Evolutionary conservation across 768 basidiomycete genomes (phyloP).

Genomic region (Lactifluus piperatus): DNA sequence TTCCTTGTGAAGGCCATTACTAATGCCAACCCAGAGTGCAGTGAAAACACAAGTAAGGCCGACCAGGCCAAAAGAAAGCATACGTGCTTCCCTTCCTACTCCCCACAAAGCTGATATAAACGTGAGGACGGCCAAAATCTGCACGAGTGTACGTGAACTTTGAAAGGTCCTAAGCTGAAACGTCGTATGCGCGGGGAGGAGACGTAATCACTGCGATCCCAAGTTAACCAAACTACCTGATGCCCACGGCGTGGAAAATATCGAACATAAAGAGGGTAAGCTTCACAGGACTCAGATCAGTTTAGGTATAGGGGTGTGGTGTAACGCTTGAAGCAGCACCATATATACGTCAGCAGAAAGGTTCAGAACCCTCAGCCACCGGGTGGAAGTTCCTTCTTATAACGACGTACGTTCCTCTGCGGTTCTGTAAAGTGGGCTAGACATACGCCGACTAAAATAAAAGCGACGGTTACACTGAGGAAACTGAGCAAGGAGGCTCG

Average conservation of each 20-base stretch:
- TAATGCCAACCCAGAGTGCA: constrained; percentile 15
- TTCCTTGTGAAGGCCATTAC: constrained; percentile 22
- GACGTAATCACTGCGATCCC: constrained; percentile 35
- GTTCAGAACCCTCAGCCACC: constrained; percentile 24
- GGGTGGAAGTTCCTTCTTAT: neutral
- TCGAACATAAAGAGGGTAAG: constrained; percentile 27
- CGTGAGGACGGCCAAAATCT: neutral
- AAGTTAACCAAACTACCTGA: constrained; percentile 36
- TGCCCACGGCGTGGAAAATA: constrained; percentile 32
- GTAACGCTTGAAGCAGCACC: no score
- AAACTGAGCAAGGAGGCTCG: no score
- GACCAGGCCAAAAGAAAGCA: neutral
- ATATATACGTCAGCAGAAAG: constrained; percentile 36
- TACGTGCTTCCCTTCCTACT: neutral
- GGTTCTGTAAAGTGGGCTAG: no score
- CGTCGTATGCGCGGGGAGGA: constrained; percentile 19
- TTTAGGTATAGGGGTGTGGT: neutral
- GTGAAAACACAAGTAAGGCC: neutral
- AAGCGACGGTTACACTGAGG: no score
- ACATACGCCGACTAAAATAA: no score
- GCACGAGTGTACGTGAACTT: neutral
- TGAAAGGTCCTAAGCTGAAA: neutral
- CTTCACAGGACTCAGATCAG: constrained; percentile 18
- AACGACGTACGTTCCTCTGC: neutral
- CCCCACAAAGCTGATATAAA: neutral